Conservation (phyloP, 768 basidiomycete genomes). For the Kwoniella newhampshirensis region DNA sequence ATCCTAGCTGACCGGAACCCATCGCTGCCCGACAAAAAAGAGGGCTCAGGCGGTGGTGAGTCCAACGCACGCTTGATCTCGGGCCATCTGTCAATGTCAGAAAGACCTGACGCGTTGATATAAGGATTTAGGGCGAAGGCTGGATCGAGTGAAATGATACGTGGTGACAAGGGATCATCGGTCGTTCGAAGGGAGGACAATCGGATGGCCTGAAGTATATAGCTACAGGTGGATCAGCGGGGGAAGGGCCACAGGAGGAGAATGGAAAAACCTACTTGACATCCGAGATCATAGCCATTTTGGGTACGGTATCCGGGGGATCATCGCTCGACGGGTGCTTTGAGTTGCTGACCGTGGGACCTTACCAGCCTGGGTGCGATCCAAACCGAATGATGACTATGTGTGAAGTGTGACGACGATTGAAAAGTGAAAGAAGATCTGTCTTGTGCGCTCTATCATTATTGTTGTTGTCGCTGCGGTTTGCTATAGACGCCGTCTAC, state of each 20-base stretch:
- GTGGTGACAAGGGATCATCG: slow-evolving; percentile 78
- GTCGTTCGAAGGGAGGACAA: slow-evolving; percentile 83
- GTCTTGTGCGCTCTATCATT: too few relatives aligned
- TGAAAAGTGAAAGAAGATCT: too few relatives aligned
- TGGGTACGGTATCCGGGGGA: neutral
- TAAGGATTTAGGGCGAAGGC: slow-evolving; percentile 75
- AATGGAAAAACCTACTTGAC: slow-evolving; percentile 37
- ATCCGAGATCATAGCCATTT: slow-evolving; percentile 53
- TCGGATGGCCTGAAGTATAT: slow-evolving; percentile 79
- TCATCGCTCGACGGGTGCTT: too few relatives aligned
- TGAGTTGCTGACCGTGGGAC: slow-evolving; percentile 1
- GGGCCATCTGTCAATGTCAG: slow-evolving; percentile 79
- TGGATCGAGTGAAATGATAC: slow-evolving; percentile 76
- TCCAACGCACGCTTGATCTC: slow-evolving; percentile 68
- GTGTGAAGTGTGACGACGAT: too few relatives aligned
- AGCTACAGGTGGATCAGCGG: slow-evolving; percentile 53
- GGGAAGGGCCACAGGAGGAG: neutral
- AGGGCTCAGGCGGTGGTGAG: slow-evolving; percentile 57
- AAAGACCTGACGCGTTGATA: slow-evolving; percentile 72
- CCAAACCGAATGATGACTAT: too few relatives aligned
- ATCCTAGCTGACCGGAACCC: slow-evolving; percentile 51
- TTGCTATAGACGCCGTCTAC: too few relatives aligned
- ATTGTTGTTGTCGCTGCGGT: too few relatives aligned
- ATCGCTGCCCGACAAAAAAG: slow-evolving; percentile 60
- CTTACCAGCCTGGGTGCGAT: too few relatives aligned